Conservation (phyloP, 1,139 yeast species). For the Hanseniaspora uvarum region DNA sequence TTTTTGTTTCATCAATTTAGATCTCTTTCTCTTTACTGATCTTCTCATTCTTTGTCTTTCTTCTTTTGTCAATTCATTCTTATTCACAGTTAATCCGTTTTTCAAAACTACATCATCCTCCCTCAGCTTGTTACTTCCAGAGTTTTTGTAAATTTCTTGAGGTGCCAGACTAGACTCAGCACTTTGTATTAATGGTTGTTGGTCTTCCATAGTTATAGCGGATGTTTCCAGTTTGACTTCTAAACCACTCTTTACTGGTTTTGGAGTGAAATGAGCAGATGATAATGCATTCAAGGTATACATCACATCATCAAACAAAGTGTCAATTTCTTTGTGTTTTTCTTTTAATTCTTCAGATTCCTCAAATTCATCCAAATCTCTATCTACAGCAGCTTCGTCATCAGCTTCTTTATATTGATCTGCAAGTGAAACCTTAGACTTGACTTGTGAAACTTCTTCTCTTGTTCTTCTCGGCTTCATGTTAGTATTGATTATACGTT, state of each 20-base stretch:
- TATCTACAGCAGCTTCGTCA: slow-evolving; percentile 33
- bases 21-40: slow-evolving; percentile 70
- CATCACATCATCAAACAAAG: slow-evolving; percentile 50
- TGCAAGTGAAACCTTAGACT: slow-evolving; percentile 79
- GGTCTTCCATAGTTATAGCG: slow-evolving; percentile 85
- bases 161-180: slow-evolving; percentile 79
- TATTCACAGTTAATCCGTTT: slow-evolving; percentile 73
- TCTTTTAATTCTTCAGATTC: slow-evolving; percentile 50
- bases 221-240: slow-evolving; percentile 75
- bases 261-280: slow-evolving; percentile 88
- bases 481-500: slow-evolving; percentile 55
- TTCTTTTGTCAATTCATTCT: slow-evolving; percentile 73
- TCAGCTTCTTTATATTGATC: slow-evolving; percentile 82
- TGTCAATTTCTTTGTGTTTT: slow-evolving; percentile 70
- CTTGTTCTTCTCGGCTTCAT: slow-evolving; percentile 43
- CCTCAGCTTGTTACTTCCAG: slow-evolving; percentile 35
- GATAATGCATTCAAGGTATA: slow-evolving; percentile 77
- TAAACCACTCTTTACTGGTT: slow-evolving; percentile 69
- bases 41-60: slow-evolving; percentile 83
- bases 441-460: slow-evolving; percentile 69
- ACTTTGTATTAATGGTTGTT: slow-evolving; percentile 80
- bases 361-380: slow-evolving; percentile 28
- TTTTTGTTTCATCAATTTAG: slow-evolving; percentile 41
- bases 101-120: slow-evolving; percentile 60
- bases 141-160: slow-evolving; percentile 73